Percentiles rank a stretch among this genome's conserved stretches.
Conservation (phyloP, 2,329 filamentous ascomycete species). For the Stagonosporopsis chrysanthemi region DNA sequence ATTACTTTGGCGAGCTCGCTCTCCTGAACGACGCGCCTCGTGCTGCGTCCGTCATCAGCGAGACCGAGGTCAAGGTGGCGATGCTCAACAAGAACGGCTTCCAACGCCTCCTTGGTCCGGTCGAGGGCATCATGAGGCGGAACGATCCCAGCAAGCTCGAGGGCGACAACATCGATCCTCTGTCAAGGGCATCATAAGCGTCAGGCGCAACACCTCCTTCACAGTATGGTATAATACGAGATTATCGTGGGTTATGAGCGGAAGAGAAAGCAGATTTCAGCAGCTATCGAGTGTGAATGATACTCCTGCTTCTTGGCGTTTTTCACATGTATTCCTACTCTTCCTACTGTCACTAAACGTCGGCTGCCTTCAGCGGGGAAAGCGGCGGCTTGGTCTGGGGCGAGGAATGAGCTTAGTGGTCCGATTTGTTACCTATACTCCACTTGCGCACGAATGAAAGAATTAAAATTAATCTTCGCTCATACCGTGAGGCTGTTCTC, state of each 20-base stretch:
- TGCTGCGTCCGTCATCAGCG: slow-evolving; percentile 85
- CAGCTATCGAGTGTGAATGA: not conserved
- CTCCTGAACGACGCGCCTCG: slow-evolving; percentile 92
- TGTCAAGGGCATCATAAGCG: slow-evolving; percentile 48
- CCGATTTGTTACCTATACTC: slow-evolving; percentile 42
- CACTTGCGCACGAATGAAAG: slow-evolving; percentile 35
- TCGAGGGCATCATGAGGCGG: slow-evolving; percentile 92
- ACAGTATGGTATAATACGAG: slow-evolving; percentile 3
- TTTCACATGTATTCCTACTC: slow-evolving; percentile 46
- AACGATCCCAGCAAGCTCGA: slow-evolving; percentile 62
- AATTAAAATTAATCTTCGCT: slow-evolving; percentile 1
- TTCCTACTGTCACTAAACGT: slow-evolving; percentile 51
- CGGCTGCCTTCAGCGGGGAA: slow-evolving; percentile 29
- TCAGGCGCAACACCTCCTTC: not conserved
- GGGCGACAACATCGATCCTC: slow-evolving; percentile 67
- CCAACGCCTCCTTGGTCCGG: slow-evolving; percentile 88
- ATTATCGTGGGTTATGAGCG: slow-evolving; percentile 1
- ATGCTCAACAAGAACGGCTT: slow-evolving; percentile 93
- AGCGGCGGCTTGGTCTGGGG: slow-evolving; percentile 22
- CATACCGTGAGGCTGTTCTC: not conserved
- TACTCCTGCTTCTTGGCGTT: slow-evolving; percentile 14
- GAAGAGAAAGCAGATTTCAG: slow-evolving; percentile 7
- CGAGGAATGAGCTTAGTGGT: slow-evolving; percentile 27
- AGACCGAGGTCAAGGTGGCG: slow-evolving; percentile 90
- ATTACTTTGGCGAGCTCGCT: slow-evolving; percentile 96